Percentiles rank a stretch among this genome's conserved stretches.
These are phyloP conservation scores for Neurospora sp. DNA, from an alignment of 495 filamentous ascomycete genomes.

Conservation along the genomic window DNA sequence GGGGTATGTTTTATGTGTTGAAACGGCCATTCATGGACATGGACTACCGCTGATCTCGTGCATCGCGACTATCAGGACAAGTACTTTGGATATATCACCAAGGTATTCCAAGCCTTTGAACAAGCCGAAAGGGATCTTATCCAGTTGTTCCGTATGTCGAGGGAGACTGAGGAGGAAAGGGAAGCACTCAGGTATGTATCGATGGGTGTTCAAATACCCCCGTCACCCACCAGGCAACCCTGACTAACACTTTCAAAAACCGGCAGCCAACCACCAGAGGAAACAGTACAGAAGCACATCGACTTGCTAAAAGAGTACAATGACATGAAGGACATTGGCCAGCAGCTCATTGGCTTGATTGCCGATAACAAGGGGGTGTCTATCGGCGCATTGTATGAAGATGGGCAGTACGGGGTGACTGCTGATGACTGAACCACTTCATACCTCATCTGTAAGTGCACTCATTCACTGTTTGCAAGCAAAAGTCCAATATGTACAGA, in stretches of 20 bases:
- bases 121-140: constrained; percentile 1
- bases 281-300: constrained; percentile 52
- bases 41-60: background rate
- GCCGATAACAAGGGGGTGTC: constrained; percentile 59
- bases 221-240: background rate
- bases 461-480: background rate
- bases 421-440: constrained; percentile 6
- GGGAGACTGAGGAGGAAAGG: background rate
- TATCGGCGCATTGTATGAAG: constrained; percentile 49
- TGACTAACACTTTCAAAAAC: background rate
- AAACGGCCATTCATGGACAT: background rate
- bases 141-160: background rate
- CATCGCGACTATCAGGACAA: background rate
- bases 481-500: background rate
- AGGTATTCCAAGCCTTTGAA: constrained; percentile 6
- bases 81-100: constrained; percentile 12
- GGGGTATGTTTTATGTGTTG: background rate
- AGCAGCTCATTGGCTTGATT: constrained; percentile 63
- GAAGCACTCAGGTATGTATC: constrained; percentile 3
- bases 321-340: constrained; percentile 64
- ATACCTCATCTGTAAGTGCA: background rate
- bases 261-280: constrained; percentile 12
- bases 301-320: constrained; percentile 65
- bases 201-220: background rate
- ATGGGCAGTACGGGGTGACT: constrained; percentile 30